Evolutionary conservation across 495 filamentous ascomycete species (phyloP).

Genomic region (Pseudoneurospora amorphoporcata): DNA sequence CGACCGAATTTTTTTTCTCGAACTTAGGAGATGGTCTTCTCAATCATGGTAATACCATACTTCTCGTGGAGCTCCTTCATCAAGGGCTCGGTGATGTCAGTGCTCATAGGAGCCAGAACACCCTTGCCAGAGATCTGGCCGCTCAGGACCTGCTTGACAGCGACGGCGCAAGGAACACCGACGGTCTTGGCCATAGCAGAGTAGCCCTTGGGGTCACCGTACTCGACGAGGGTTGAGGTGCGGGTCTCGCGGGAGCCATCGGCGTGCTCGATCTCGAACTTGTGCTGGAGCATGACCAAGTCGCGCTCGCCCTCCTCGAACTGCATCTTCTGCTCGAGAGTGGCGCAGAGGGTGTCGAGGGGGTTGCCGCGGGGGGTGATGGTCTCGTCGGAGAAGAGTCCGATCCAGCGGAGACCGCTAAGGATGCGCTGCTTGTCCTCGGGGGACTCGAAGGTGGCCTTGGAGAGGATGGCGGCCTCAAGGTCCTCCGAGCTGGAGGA

Average conservation of each 20-base stretch:
- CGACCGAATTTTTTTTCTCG: neutral
- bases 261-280: slow-evolving; percentile 77
- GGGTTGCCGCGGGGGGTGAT: slow-evolving; percentile 70
- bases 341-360: slow-evolving; percentile 81
- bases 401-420: slow-evolving; percentile 72
- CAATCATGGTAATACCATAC: slow-evolving; percentile 24
- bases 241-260: slow-evolving; percentile 61
- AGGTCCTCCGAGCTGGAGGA: slow-evolving; percentile 57
- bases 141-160: slow-evolving; percentile 73
- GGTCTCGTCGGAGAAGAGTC: slow-evolving; percentile 68
- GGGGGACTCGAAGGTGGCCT: slow-evolving; percentile 56
- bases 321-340: slow-evolving; percentile 85
- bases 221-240: slow-evolving; percentile 75
- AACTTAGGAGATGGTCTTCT: slow-evolving; percentile 25
- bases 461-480: slow-evolving; percentile 59
- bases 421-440: slow-evolving; percentile 72
- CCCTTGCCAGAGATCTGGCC: slow-evolving; percentile 71
- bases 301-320: slow-evolving; percentile 78
- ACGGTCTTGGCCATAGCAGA: slow-evolving; percentile 73
- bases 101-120: slow-evolving; percentile 70
- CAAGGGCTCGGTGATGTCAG: slow-evolving; percentile 58
- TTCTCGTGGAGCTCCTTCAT: slow-evolving; percentile 46
- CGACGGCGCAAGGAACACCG: slow-evolving; percentile 35
- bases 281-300: slow-evolving; percentile 76
- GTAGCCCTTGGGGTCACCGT: slow-evolving; percentile 74